Conservation (phyloP, 2,329 filamentous ascomycete genomes). For the Penicillium sp. region DNA sequence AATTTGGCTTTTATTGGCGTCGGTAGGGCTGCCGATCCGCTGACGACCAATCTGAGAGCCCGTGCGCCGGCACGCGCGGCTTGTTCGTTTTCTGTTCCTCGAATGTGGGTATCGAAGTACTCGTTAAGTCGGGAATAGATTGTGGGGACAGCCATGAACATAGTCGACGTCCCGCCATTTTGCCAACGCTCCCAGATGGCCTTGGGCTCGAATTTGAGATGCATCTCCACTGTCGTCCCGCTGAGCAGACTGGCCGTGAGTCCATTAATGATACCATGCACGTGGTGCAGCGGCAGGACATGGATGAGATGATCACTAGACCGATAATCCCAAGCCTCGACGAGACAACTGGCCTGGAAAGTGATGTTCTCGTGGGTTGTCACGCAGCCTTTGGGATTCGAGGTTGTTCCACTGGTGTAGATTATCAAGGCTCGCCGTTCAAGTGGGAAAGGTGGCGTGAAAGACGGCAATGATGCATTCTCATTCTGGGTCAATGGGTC, state of each 20-base stretch:
- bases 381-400: constrained; percentile 40
- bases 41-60: constrained; percentile 35
- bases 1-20: constrained; percentile 39
- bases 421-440: constrained; percentile 37
- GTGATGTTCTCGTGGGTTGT: constrained; percentile 39
- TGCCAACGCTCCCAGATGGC: constrained; percentile 46
- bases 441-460: constrained; percentile 23
- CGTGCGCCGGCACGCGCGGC: constrained; percentile 29
- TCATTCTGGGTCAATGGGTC: constrained; percentile 19
- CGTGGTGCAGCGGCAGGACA: constrained; percentile 47
- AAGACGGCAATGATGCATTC: constrained; percentile 27
- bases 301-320: constrained; percentile 44
- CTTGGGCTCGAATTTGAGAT: constrained; percentile 40
- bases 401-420: constrained; percentile 40
- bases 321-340: constrained; percentile 28
- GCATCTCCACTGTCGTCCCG: constrained; percentile 46
- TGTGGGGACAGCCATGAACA: constrained; percentile 50
- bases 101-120: constrained; percentile 38
- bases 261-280: constrained; percentile 48
- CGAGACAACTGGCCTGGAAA: constrained; percentile 27
- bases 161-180: constrained; percentile 35
- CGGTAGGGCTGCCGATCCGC: constrained; percentile 40
- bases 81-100: constrained; percentile 29
- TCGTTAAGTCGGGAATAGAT: constrained; percentile 47
- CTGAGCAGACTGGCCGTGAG: constrained; percentile 43